Evolutionary conservation across 805 yeast genomes (phyloP).

Genomic region (Tanozyma kutaoensis): DNA sequence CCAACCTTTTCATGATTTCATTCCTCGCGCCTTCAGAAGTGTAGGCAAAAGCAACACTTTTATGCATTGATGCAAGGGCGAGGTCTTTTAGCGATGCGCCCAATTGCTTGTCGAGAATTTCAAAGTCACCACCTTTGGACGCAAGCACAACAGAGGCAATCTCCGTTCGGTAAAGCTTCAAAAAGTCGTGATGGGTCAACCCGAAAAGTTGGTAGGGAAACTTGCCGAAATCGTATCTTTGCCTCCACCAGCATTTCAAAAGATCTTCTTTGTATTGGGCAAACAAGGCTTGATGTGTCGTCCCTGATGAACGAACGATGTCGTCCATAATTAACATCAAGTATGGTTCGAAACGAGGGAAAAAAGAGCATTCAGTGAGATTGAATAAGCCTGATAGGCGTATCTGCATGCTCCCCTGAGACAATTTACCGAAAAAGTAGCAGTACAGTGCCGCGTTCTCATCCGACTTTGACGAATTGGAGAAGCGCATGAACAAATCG

Average conservation of each 20-base stretch:
- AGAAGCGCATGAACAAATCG: conserved; percentile 14
- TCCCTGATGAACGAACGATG: conserved; percentile 7
- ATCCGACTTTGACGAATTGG: conserved; percentile 19
- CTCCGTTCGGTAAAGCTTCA: conserved; percentile 20
- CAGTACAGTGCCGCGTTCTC: conserved; percentile 27
- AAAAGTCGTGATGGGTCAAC: conserved; percentile 10
- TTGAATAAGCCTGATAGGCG: conserved; percentile 23
- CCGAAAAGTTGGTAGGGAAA: conserved; percentile 32
- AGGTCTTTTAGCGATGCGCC: conserved; percentile 7
- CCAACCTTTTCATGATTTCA: conserved; percentile 11
- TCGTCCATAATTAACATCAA: conserved; percentile 11
- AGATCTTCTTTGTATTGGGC: conserved; percentile 5
- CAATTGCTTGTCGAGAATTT: conserved; percentile 6
- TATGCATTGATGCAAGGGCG: conserved; percentile 18
- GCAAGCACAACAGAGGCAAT: conserved; percentile 18
- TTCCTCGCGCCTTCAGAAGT: conserved; percentile 23
- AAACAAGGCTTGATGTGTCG: background rate
- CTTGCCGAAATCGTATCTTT: conserved; percentile 10
- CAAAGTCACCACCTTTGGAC: background rate
- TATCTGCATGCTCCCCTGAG: conserved; percentile 16
- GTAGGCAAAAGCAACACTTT: conserved; percentile 31
- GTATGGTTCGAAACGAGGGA: conserved; percentile 15
- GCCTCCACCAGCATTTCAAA: conserved; percentile 31
- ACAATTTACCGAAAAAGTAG: conserved; percentile 17
- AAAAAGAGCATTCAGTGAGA: conserved; percentile 26